Base-by-base conservation (phyloP, 1,284 basidiomycete species). In the Mycena sp. region DNA sequence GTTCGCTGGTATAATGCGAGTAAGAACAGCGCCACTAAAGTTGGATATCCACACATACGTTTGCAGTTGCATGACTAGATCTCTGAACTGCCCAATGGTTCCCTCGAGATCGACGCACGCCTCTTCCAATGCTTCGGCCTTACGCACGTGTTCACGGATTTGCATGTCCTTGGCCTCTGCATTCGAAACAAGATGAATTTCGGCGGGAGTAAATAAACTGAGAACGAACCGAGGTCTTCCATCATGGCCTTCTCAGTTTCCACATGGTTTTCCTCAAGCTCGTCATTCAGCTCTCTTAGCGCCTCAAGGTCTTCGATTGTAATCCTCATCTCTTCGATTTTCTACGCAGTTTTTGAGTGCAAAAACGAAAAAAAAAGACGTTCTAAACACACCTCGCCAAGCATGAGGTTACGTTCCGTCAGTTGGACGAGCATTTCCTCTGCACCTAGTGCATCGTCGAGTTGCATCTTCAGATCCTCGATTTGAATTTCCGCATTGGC, bases 341-440 rank as follows among this genome's bases (percentile, higher is more conserved):
- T 97, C 94, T 93, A 73, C 32, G 21, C n/a, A 17, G 17, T n/a
- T n/a, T n/a, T n/a, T n/a, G 40, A 6, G 16, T 48, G 32, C 71
- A 35, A 45, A 37, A 21, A 56, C 58, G 57, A 58, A 7, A 14
- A 48, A 9, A 48, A 55, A 29, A 17, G 51, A 54, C 21, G 6
- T 38, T 29, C 6, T 10, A 16, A 29, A 37, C 77, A 58, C 65
- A 93, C 93, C 83, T 98, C 96, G 68, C 92, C 90, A 53, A 98
- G 86, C 77, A 91, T 87, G 23, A 98, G 83, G 74, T 99, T 99
- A 25, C 95, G 89, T 73, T 99, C 98, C 0, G 97, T 99, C 37
- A 99, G 84, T 72, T 96, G 91, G 45, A 98, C 95, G 6, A 99
- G 87, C 84, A 99, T 91, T 67, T 99, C 98, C 76, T 99, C 96